Evolutionary conservation across 257 asterid species (phyloP), one percentile per base, ranked within the genome.

Genomic region (Voacanga thouarsii): DNA sequence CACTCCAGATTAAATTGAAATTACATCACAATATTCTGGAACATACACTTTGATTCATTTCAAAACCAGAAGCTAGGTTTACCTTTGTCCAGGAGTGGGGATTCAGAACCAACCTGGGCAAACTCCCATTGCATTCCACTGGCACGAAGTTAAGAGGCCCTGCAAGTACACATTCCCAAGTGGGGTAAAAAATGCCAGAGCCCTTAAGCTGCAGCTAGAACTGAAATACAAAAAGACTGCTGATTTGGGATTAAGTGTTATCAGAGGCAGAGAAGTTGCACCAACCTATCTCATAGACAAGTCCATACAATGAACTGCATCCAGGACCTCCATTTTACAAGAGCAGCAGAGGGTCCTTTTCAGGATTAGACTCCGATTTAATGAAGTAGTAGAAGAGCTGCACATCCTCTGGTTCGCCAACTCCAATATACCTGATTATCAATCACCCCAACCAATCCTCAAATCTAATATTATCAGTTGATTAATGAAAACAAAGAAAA

Each of bases 51-150:
- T 33, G 37, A 33, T 2, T 33, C 37, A 33, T 33, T 33, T 33
- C 37, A 33, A 33, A 33, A 1, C 2, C 37, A 33, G 37, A 33
- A 39, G 24, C 5, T 7, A 16, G 8, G 28, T 33, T 83, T 49
- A 83, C 86, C 86, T 83, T 79, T 30, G 86, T 83, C 83, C 83
- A 83, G 41, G 86, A 79, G 66, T 71, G 44, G 9, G 83, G 81
- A 76, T 79, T 76, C 37, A 79, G 39, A 2, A 47, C 7, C 60
- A 83, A 76, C 50, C 55, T 76, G 45, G 86, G 86, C 74, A 83
- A 67, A 71, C 73, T 79, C 66, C 79, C 86, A 72, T 83, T 61
- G 55, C 76, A 79, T 45, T 65, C 41, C 24, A 51, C 37, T 16
- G 39, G 71, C 39, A 71, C 83, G 49, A 83, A 73, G 0, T 12